Evolutionary conservation across 1,284 basidiomycete genomes (phyloP), one percentile per base, ranked within the genome.

Genomic region (Trametes hirsuta): DNA sequence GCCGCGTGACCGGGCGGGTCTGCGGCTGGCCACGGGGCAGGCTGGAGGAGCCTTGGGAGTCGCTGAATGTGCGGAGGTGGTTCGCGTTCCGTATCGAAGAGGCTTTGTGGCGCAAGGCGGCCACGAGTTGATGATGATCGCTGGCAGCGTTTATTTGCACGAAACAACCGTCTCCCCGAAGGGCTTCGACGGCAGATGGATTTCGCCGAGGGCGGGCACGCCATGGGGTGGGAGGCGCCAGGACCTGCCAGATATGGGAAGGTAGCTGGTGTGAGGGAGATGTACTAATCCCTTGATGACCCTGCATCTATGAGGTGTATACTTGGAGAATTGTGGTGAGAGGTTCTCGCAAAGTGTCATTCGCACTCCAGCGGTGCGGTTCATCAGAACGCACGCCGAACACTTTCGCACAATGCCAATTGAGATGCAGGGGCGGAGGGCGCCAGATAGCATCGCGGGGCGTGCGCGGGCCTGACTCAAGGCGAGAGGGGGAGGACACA

Each of bases 271-370:
- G 61, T 53, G 55, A 59, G 45, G 59, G 47, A 52, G 63, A 25
- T 51, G 64, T 42, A 48, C 55, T 53, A 30, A 58, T 53, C 41
- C 54, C 53, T 35, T 62, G 59, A 61, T 62, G 61, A 62, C 64
- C 64, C 61, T 62, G 61, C 55, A 61, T 49, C 47, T 53, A 65
- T 65, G 64, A 65, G 64, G 64, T 65, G 61, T 58, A 56, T 55
- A 58, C 58, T 47, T 55, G 30, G 47, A 25, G 14, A 24, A 50
- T 25, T 60, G 58, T 49, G 62, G 62, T 55, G 59, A 49, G 49
- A 47, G 48, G 55, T 61, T 58, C 48, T 61, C 52, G 58, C 52
- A 55, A 54, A 52, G 41, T 62, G 60, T 58, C 58, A 58, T 42
- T 47, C 52, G 37, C 34, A 22, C 36, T 47, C 56, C 56, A 58